Evolutionary conservation across 345 rosid species (phyloP).

Genomic region (Clarkia xantiana): DNA sequence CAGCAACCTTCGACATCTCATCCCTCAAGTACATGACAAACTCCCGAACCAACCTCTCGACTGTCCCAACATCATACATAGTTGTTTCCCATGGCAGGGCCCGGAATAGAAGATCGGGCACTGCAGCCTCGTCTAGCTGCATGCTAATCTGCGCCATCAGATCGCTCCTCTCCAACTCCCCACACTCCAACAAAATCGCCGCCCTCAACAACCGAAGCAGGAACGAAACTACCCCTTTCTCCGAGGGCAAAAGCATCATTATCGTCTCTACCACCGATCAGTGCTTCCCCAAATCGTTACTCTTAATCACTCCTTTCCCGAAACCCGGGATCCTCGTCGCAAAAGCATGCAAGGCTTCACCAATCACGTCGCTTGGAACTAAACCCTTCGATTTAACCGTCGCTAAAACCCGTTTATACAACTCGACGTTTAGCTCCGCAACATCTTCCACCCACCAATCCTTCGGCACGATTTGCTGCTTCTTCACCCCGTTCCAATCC

Average conservation of each 20-base stretch:
- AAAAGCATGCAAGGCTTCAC: conserved; percentile 51
- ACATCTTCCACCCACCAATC: conserved; percentile 89
- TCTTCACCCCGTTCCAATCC: conserved; percentile 39
- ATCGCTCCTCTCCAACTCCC: conserved; percentile 32
- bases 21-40: conserved; percentile 18
- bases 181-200: conserved; percentile 26
- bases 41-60: conserved; percentile 35
- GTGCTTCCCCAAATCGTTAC: conserved; percentile 29
- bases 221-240: conserved; percentile 39
- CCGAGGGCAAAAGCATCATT: conserved; percentile 35
- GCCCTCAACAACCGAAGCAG: conserved; percentile 44
- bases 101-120: conserved; percentile 33
- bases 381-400: conserved; percentile 35
- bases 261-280: conserved; percentile 35
- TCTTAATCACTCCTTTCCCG: conserved; percentile 32
- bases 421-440: conserved; percentile 51
- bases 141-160: conserved; percentile 29
- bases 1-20: conserved; percentile 12
- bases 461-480: conserved; percentile 41
- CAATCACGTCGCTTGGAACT: conserved; percentile 36
- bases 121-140: conserved; percentile 42
- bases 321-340: conserved; percentile 46
- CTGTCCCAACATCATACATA: conserved; percentile 41
- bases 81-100: conserved; percentile 27
- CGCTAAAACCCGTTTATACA: conserved; percentile 38